phyloP scores from a whole-genome alignment of 495 filamentous ascomycete species.

The Extremus antarcticus region DNA sequence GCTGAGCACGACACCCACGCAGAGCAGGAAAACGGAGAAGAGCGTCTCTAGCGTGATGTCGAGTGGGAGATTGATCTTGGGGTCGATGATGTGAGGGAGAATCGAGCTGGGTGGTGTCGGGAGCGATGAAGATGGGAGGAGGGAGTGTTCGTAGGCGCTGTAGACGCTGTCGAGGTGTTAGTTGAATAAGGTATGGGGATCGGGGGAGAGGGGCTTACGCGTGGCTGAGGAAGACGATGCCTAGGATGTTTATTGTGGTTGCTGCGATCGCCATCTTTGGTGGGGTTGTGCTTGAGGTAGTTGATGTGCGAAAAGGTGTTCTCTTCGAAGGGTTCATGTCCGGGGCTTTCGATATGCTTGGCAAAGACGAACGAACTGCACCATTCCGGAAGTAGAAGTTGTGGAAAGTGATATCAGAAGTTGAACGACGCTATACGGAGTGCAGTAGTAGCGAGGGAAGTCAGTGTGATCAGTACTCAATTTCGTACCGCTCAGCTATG shows the following conservation, averaged over 20 bases:
- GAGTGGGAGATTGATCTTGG: slow-evolving; percentile 24
- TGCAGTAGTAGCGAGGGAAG: background rate
- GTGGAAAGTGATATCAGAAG: too few relatives aligned
- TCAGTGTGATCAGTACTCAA: background rate
- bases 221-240: slow-evolving; percentile 33
- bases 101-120: slow-evolving; percentile 7
- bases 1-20: slow-evolving; percentile 29
- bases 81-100: slow-evolving; percentile 14
- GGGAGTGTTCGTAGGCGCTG: slow-evolving; percentile 36
- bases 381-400: background rate
- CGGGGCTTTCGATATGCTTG: background rate
- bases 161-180: slow-evolving; percentile 29
- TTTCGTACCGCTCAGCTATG: slow-evolving; percentile 2
- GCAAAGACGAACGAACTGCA: background rate
- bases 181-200: background rate
- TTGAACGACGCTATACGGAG: too few relatives aligned
- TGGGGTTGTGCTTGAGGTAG: background rate
- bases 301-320: too few relatives aligned
- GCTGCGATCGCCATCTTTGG: background rate
- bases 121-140: slow-evolving; percentile 15
- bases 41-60: slow-evolving; percentile 37
- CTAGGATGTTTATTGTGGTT: slow-evolving; percentile 28
- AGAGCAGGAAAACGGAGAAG: slow-evolving; percentile 29
- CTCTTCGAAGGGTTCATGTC: too few relatives aligned
- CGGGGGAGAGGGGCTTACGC: slow-evolving; percentile 25